Conservation (phyloP, 805 yeast species). For the Teunomyces pallodes region DNA sequence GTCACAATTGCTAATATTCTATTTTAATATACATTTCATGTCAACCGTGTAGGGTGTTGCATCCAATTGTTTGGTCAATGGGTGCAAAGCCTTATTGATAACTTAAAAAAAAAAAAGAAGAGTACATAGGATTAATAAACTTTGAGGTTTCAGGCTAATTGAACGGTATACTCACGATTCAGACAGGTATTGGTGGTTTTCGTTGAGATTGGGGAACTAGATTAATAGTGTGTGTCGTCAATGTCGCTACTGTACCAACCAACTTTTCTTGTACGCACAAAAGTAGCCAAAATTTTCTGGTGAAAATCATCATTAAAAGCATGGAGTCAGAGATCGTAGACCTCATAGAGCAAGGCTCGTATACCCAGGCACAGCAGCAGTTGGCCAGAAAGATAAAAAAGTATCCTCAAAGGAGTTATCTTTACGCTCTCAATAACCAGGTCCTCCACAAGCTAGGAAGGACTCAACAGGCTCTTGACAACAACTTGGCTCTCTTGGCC, state of each 20-base stretch:
- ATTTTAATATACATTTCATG: too few species aligned
- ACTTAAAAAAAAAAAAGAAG: too few species aligned
- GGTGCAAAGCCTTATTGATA: too few species aligned
- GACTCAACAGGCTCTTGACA: conserved; percentile 28
- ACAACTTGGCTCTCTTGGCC: conserved; percentile 23
- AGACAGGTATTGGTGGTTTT: not conserved
- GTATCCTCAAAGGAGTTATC: conserved; percentile 57
- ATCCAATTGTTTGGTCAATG: too few species aligned
- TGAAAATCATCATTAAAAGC: not conserved
- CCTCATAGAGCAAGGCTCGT: conserved; percentile 54
- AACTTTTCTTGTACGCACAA: not conserved
- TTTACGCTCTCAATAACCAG: conserved; percentile 44
- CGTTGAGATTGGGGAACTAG: not conserved
- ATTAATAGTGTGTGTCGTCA: not conserved
- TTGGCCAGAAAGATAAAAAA: conserved; percentile 48
- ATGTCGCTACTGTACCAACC: not conserved
- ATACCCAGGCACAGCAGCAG: conserved; percentile 49
- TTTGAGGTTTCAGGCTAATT: too few species aligned
- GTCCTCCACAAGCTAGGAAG: conserved; percentile 33
- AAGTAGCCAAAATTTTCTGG: not conserved
- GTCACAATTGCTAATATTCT: too few species aligned
- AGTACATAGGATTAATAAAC: too few species aligned
- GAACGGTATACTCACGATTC: too few species aligned
- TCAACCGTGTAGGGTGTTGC: too few species aligned
- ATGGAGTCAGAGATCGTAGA: conserved; percentile 23